These are phyloP conservation scores for Angomonas desouzai DNA, from an alignment of 208 protist species.

Conservation along the genomic window DNA sequence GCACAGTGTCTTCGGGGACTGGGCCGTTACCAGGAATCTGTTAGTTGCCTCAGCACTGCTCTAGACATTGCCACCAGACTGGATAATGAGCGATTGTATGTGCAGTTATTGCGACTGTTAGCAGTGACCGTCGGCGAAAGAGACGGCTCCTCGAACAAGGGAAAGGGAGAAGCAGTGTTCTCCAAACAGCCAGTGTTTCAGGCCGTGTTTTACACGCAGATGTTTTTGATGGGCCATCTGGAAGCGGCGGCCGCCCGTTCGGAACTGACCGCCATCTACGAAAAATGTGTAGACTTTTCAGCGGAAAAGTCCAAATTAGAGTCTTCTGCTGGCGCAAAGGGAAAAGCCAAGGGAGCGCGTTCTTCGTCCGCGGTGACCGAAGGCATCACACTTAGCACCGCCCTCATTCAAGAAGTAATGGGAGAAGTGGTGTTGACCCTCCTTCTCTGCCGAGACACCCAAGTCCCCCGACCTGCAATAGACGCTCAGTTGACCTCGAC, in stretches of 20 bases:
- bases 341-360: not conserved
- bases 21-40: constrained; percentile 43
- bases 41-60: constrained; percentile 31
- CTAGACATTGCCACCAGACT: constrained; percentile 42
- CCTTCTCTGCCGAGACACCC: not conserved
- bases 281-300: constrained; percentile 6
- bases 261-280: constrained; percentile 31
- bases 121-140: constrained; percentile 17
- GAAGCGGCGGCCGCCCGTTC: constrained; percentile 20
- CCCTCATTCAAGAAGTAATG: constrained; percentile 5
- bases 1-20: constrained; percentile 54
- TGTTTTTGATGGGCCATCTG: constrained; percentile 25
- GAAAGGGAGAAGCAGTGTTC: constrained; percentile 19
- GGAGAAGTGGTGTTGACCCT: constrained; percentile 9
- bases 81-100: constrained; percentile 58
- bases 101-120: constrained; percentile 63
- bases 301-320: not conserved
- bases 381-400: not conserved
- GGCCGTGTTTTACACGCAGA: constrained; percentile 35
- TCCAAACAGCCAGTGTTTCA: constrained; percentile 21
- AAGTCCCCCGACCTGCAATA: not conserved
- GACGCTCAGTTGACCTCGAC: constrained; percentile 6
- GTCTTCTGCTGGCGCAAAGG: not conserved
- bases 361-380: not conserved
- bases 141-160: constrained; percentile 20